Evolutionary conservation across 805 yeast species (phyloP), one percentile per base, ranked within the genome.

Genomic region (Pichia insulana): DNA sequence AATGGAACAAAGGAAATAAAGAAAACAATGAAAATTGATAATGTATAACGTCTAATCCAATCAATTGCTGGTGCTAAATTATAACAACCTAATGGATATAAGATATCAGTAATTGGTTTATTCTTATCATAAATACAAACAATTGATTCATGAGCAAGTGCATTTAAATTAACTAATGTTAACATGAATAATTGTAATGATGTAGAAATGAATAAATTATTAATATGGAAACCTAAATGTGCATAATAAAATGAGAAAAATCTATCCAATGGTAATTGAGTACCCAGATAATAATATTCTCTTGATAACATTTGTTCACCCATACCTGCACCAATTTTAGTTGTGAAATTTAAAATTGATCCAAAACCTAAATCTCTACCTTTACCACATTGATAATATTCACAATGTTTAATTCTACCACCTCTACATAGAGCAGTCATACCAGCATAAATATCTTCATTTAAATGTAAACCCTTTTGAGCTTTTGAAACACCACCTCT

Each of bases 311-410:
- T 80, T 62, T 83, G 94, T 64, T 83, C 94, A 62, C 92, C 92
- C 94, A 83, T 83, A 65, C 94, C 94, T 52, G 92, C 89, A 64
- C 94, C 94, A 73, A 83, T 83, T 65, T 83, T 83, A 34, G 89
- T 83, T 18, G 88, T 83, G 73, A 83, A 83, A 64, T 83, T 83
- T 71, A 83, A 70, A 65, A 83, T 83, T 5, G 92, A 82, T 46
- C 88, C 88, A 63, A 83, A 83, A 59, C 94, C 94, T 55, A 83
- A 71, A 73, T 83, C 94, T 71, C 94, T 73, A 61, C 94, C 94
- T 65, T 83, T 83, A 66, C 94, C 94, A 75, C 94, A 83, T 67
- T 83, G 94, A 65, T 78, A 80, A 61, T 83, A 83, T 59, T 83
- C 94, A 69, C 88, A 80, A 60, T 83, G 92, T 67, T 83, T 83